These are phyloP conservation scores for Phytophthora aleatoria DNA, from an alignment of 352 stramenopile genomes.

Conservation along the genomic window DNA sequence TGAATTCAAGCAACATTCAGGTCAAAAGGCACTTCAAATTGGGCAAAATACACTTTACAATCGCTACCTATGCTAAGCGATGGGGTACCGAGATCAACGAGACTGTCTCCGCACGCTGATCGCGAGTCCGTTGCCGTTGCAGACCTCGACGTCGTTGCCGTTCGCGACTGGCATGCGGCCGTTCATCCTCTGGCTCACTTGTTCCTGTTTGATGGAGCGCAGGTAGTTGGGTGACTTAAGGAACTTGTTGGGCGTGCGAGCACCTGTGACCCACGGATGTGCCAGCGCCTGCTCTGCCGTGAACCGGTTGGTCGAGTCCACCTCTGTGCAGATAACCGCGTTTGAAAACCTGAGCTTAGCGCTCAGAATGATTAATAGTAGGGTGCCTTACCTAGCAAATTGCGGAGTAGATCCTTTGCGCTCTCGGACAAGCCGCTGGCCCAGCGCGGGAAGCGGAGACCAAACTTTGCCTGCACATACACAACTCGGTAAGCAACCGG, in stretches of 20 bases:
- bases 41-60: conserved; percentile 20
- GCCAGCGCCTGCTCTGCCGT: conserved; percentile 83
- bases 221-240: conserved; percentile 89
- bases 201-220: conserved; percentile 79
- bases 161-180: conserved; percentile 25
- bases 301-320: conserved; percentile 79
- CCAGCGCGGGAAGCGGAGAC: conserved; percentile 94
- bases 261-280: conserved; percentile 87
- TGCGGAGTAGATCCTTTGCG: conserved; percentile 84
- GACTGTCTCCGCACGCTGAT: conserved; percentile 72
- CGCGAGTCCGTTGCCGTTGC: conserved; percentile 22
- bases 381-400: conserved; percentile 61
- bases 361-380: too few species aligned
- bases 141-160: conserved; percentile 21
- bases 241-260: conserved; percentile 87
- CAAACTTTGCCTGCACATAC: conserved; percentile 89
- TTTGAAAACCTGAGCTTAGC: not conserved
- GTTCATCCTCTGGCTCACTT: conserved; percentile 45
- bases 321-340: conserved; percentile 40
- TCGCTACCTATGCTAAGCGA: not conserved
- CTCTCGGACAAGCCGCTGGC: conserved; percentile 85
- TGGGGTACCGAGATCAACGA: conserved; percentile 39
- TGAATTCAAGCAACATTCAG: not conserved
- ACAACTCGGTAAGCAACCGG: conserved; percentile 8
- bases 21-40: conserved; percentile 2